A percentile compares a stretch with the other conserved stretches of the same genome.
Conservation (phyloP, 148 eudicot species). For the Diospyros kaki region DNA sequence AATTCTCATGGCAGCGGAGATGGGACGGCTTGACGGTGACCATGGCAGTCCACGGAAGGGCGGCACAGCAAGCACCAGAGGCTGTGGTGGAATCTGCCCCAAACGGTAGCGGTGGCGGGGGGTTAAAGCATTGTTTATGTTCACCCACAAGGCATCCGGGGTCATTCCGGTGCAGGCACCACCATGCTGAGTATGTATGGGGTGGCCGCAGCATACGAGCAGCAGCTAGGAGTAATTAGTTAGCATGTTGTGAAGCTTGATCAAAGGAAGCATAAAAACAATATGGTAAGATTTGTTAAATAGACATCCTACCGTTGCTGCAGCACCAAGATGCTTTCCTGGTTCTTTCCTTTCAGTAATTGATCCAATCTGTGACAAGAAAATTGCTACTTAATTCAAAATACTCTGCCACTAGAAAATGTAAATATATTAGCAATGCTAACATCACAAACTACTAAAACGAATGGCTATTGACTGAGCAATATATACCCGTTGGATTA, state of each 20-base stretch:
- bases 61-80: conserved; percentile 11
- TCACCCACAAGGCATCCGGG: conserved; percentile 80
- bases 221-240: neutral
- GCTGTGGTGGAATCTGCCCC: neutral
- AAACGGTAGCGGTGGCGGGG: conserved; percentile 18
- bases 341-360: too few relatives aligned
- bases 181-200: conserved; percentile 59
- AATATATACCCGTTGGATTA: too few relatives aligned
- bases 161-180: conserved; percentile 66
- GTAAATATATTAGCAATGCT: too few relatives aligned
- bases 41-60: neutral
- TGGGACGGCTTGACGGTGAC: conserved; percentile 8
- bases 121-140: conserved; percentile 44
- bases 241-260: neutral
- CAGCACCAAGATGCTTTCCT: too few relatives aligned
- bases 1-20: neutral
- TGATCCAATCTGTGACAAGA: too few relatives aligned
- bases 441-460: too few relatives aligned
- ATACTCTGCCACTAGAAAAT: too few relatives aligned
- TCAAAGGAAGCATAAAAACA: neutral
- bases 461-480: too few relatives aligned
- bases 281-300: too few relatives aligned
- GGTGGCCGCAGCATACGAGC: conserved; percentile 16
- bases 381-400: too few relatives aligned
- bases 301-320: too few relatives aligned